Evolutionary conservation across 2,329 filamentous ascomycete species (phyloP).

Genomic region (Fonsecaea erecta): DNA sequence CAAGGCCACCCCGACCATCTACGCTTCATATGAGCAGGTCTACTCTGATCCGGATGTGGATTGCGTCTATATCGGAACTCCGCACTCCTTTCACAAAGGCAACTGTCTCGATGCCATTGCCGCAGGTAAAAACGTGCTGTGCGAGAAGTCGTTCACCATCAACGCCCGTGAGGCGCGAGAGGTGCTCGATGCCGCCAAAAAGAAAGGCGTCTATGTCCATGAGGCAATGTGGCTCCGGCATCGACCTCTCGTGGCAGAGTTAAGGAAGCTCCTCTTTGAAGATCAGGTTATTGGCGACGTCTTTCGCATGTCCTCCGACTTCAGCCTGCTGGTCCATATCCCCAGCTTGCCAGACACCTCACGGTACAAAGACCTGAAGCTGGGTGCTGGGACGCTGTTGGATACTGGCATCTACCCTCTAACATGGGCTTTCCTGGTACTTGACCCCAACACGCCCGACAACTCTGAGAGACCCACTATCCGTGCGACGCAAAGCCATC

Average conservation of each 20-base stretch:
- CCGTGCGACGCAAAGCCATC: constrained; percentile 56
- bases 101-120: constrained; percentile 77
- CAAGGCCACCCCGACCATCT: constrained; percentile 21
- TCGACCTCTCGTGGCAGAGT: constrained; percentile 78
- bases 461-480: constrained; percentile 71
- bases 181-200: constrained; percentile 70
- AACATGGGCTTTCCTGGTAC: constrained; percentile 87
- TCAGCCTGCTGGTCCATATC: constrained; percentile 37
- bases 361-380: constrained; percentile 72
- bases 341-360: constrained; percentile 19
- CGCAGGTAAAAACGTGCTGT: constrained; percentile 45
- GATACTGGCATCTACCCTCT: constrained; percentile 87
- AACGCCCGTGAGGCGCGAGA: constrained; percentile 76
- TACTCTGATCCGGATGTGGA: constrained; percentile 39
- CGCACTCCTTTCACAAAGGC: constrained; percentile 88
- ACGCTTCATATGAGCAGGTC: constrained; percentile 30
- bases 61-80: constrained; percentile 41
- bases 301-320: constrained; percentile 61
- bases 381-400: constrained; percentile 80
- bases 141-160: constrained; percentile 88
- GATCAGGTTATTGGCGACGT: constrained; percentile 59
- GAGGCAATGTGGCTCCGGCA: constrained; percentile 77
- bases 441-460: constrained; percentile 69
- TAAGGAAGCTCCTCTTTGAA: constrained; percentile 57
- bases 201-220: constrained; percentile 76